Percentiles rank a stretch among this genome's conserved stretches.
Conservation (phyloP, 176 grass and related monocot genomes). For the Alloteropsis semialata region DNA sequence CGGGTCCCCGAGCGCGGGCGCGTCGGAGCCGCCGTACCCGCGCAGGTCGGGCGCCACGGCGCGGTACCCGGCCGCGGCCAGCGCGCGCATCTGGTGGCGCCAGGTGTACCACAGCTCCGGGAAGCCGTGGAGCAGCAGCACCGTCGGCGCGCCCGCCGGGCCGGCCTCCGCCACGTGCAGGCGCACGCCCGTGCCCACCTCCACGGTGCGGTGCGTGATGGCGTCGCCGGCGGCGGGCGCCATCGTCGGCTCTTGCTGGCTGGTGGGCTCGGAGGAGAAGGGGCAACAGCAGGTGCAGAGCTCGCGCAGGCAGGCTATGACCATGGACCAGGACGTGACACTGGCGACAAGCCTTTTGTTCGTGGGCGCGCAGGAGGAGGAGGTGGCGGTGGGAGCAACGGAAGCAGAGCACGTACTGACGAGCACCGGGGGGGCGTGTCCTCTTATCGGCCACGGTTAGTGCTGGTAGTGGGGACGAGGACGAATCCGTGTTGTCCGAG, state of each 20-base stretch:
- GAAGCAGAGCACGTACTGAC: no score
- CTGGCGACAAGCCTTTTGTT: not conserved
- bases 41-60: slow-evolving; percentile 41
- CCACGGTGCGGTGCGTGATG: slow-evolving; percentile 51
- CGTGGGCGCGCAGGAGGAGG: not conserved
- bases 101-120: slow-evolving; percentile 57
- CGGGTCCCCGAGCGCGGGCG: not conserved
- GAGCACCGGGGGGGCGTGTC: no score
- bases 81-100: slow-evolving; percentile 48
- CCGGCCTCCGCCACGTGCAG: slow-evolving; percentile 49
- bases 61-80: slow-evolving; percentile 35
- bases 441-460: no score
- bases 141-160: not conserved
- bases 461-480: no score
- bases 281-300: not conserved
- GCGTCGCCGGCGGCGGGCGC: no score
- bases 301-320: not conserved
- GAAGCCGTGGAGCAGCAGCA: slow-evolving; percentile 56
- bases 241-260: not conserved
- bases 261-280: not conserved
- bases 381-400: no score
- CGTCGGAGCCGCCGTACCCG: slow-evolving; percentile 38
- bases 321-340: not conserved
- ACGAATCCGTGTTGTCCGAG: no score
- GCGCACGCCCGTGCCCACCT: slow-evolving; percentile 30